Conservation (phyloP, 441 rosid species). For the Mallotus japonicus region DNA sequence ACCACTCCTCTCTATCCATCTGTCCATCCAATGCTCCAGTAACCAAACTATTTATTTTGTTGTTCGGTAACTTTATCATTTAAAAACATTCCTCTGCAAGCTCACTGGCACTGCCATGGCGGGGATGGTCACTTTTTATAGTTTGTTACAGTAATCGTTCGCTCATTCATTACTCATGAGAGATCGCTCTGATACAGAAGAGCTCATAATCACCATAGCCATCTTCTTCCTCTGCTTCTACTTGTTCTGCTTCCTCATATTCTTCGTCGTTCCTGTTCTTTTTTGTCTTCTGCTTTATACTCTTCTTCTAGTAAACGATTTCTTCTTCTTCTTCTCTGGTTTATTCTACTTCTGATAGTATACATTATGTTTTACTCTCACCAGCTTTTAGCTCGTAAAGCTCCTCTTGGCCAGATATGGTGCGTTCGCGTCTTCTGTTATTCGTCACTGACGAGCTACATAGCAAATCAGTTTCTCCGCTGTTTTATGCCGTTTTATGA, state of each 20-base stretch:
- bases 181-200: neutral
- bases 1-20: neutral
- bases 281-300: neutral
- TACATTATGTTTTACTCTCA: slow-evolving; percentile 78
- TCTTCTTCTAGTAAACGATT: neutral
- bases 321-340: neutral
- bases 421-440: slow-evolving; percentile 13
- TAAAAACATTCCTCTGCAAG: neutral
- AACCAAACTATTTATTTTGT: neutral
- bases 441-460: neutral
- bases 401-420: slow-evolving; percentile 93
- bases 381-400: slow-evolving; percentile 89
- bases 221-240: neutral
- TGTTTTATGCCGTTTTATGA: too few relatives aligned
- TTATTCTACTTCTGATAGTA: neutral
- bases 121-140: too few relatives aligned
- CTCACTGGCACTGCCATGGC: too few relatives aligned
- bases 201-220: neutral
- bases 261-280: neutral
- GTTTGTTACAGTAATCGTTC: too few relatives aligned
- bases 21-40: neutral
- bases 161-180: too few relatives aligned
- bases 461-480: neutral
- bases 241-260: neutral
- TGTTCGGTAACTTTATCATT: neutral